phyloP scores from a whole-genome alignment of 257 asterid genomes.

The Solanum raphanifolium region DNA sequence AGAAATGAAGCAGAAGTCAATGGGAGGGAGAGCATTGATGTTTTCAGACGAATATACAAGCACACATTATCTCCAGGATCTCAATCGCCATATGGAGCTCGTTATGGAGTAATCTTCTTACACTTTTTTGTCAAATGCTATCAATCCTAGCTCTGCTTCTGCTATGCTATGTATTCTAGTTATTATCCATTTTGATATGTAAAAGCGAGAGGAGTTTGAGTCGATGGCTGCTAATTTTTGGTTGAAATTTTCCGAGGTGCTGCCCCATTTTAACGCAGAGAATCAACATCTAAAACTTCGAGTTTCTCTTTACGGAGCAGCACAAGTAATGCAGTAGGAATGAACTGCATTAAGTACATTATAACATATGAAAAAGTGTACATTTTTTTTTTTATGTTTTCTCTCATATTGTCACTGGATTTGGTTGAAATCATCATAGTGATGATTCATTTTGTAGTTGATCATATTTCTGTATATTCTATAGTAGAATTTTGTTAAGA shows the following conservation, averaged over 20 bases:
- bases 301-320: not conserved
- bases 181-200: not conserved
- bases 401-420: not conserved
- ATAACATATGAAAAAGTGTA: not conserved
- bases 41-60: conserved; percentile 64
- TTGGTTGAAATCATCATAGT: not conserved
- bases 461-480: not conserved
- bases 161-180: not conserved
- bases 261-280: not conserved
- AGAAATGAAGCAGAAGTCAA: conserved; percentile 51
- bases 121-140: not conserved
- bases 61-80: conserved; percentile 63
- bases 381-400: not conserved
- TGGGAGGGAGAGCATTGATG: conserved; percentile 50
- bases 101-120: conserved; percentile 51
- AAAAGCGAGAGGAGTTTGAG: not conserved
- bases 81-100: conserved; percentile 80
- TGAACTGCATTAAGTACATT: not conserved
- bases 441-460: not conserved
- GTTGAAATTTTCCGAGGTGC: not conserved
- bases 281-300: not conserved
- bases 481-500: not conserved
- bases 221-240: not conserved
- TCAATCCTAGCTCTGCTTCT: not conserved
- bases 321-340: not conserved